Evolutionary conservation across 148 eudicot species (phyloP), one percentile per base, ranked within the genome.

Genomic region (Tetragonia tetragonoides): DNA sequence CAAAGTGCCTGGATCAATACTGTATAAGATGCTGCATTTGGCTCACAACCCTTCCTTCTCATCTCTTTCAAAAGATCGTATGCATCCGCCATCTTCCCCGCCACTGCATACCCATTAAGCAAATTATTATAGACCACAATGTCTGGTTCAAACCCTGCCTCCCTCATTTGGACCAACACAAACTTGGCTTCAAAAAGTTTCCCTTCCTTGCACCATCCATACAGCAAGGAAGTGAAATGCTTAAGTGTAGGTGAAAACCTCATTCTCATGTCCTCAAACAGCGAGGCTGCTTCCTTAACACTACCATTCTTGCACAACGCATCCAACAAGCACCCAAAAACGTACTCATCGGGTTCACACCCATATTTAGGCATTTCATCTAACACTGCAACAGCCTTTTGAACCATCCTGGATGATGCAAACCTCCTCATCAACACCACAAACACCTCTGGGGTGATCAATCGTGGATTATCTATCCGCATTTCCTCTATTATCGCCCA

Each of bases 301-400:
- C 93, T 87, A n/a, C 99, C 97, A 80, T 92, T 95, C 86, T 95
- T 95, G 46, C 94, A 88, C 85, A 95, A 87, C 4, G 99, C 97
- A 83, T 95, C 97, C 81, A 95, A 86, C 87, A 95, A 85, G 75
- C 96, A 95, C 74, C 97, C 98, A 80, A 95, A 95, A 5, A 87
- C 96, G 76, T 92, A 87, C 86, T 91, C 97, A 83, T 95, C 97
- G 0, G 99, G 94, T 57, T 92, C 91, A 83, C 90, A 90, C 54
- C 99, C 99, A 49, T 91, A 95, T 73, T 95, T 91, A 2, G 97
- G 97, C 99, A 95, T 95, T 84, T 91, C 97, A 80, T 92, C 97
- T 20, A 95, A 81, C 72, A 95, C 97, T 60, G 88, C 97, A 51
- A 93, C 77, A 2, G 99, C 99, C 82, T 93, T 92, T 77, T 87